These are phyloP conservation scores for Fusarium poae DNA, from an alignment of 2,329 filamentous ascomycete genomes.

Conservation along the genomic window DNA sequence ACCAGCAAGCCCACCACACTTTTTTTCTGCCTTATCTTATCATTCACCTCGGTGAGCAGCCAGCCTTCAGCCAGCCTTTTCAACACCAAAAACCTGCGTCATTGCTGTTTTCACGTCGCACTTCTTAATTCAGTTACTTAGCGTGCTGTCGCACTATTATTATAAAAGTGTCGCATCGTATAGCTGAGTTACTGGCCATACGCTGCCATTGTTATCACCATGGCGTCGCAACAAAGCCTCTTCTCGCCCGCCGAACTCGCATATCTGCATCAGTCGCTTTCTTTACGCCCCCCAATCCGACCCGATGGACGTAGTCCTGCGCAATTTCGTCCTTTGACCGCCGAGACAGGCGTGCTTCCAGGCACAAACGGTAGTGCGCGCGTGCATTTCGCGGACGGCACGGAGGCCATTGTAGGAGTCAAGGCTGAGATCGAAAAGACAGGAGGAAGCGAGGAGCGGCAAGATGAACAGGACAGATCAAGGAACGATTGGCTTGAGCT, in stretches of 20 bases:
- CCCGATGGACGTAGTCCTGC: slow-evolving; percentile 85
- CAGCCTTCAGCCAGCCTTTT: slow-evolving; percentile 42
- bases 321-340: slow-evolving; percentile 90
- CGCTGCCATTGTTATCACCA: slow-evolving; percentile 49
- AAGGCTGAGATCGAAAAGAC: slow-evolving; percentile 94
- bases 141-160: neutral
- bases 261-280: slow-evolving; percentile 91
- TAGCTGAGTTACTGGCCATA: neutral
- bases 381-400: slow-evolving; percentile 94
- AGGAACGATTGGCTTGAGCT: slow-evolving; percentile 86
- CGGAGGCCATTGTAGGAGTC: slow-evolving; percentile 93
- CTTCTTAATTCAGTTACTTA: neutral
- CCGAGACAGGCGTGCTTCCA: slow-evolving; percentile 91
- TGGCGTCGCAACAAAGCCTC: slow-evolving; percentile 78
- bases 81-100: slow-evolving; percentile 36
- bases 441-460: slow-evolving; percentile 51
- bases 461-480: slow-evolving; percentile 58
- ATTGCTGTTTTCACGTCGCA: slow-evolving; percentile 17
- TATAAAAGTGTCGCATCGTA: neutral
- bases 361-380: slow-evolving; percentile 92
- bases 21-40: slow-evolving; percentile 53
- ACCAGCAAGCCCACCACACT: slow-evolving; percentile 37
- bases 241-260: slow-evolving; percentile 96
- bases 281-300: slow-evolving; percentile 84
- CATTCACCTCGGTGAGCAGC: slow-evolving; percentile 51